Base-by-base conservation (phyloP, 2,329 filamentous ascomycete species). In the Clarireedia paspali region DNA sequence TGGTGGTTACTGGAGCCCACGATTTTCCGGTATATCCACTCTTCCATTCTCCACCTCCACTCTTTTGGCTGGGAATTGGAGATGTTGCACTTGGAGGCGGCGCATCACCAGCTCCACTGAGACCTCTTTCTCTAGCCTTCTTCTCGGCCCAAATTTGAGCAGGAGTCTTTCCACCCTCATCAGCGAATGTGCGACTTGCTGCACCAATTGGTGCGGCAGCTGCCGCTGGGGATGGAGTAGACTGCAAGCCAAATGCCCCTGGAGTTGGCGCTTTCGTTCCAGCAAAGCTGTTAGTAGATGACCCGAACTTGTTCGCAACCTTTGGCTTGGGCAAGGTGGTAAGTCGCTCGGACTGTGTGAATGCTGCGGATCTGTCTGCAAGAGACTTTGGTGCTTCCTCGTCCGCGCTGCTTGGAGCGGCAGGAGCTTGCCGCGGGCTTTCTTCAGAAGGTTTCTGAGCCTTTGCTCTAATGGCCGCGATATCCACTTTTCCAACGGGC, bases 61-160 rank as follows among this genome's bases (percentile, higher is more conserved):
- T 95, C 67, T 79, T 77, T 70, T 96, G 90, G 50, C 79, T 77
- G 50, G 76, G 70, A 34, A 90, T 74, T 0, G 84, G 79, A 42
- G 82, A 73, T n/a, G 79, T 67, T 52, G 73, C 58, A 47, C 71
- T 67, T 45, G 79, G 68, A 20, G 45, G 39, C 20, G 75, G 70
- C 50, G 77, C 71, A 27, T 75, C 73, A 50, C 79, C 74, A 50
- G 70, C 74, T 42, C 75, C 75, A 47, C 81, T 85, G 24, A 71
- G 63, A 23, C 80, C 83, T 57, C 85, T 80, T 70, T 94, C 84
- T 59, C 84, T 85, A 39, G 89, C 92, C 76, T 97, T 97, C 76
- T 91, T 95, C 76, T 99, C 94, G 0, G 92, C 92, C 94, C 94
- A 99, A 38, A 96, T 75, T 71, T 99, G 94, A 30, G 94, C 91